Base-by-base conservation (phyloP, 2,329 filamentous ascomycete genomes). In the Colletotrichum australisinense region DNA sequence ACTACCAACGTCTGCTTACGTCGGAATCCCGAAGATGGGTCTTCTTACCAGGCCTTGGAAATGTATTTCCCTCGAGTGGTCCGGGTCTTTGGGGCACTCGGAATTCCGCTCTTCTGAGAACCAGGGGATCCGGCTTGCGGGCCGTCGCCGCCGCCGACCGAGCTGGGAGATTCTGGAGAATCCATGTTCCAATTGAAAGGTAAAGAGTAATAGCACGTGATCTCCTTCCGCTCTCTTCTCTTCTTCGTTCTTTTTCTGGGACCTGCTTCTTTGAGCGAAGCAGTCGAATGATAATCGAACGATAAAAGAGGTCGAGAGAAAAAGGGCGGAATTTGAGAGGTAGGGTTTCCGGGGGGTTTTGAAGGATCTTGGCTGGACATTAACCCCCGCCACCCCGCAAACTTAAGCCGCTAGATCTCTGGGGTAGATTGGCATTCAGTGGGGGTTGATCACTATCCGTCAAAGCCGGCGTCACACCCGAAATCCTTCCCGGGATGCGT, bases 31-130 rank as follows among this genome's bases (percentile, higher is more conserved):
- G 19, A 35, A 35, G 6, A 12, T 19, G 22, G 26, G 42, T 1
- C 12, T 6, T 57, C 60, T 60, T n/a, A 70, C 70, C 70, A 73
- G 19, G 70, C 70, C 28, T 73, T 73, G 59, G 70, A 73, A 57
- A 60, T 70, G 55, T 73, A 73, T 28, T 73, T 73, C 26, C 70
- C 70, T 19, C 70, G 59, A 7, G 70, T 69, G 3, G 30, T 55
- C 19, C 66, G 58, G n/a, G 66, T 32, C 55, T 65, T 73, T 38
- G 70, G 55, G 22, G 32, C 55, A 19, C 53, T 16, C 5, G 55
- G 30, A 60, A 46, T 42, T 30, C 42, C 58, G 42, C 9, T 32
- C 42, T 22, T 22, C 49, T 38, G 56, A 46, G 66, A 24, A 14
- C 14, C 24, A 24, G 65, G 53, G 52, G 65, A 69, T 4, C 22